Conservation (phyloP, 805 yeast genomes). For the Schwanniomyces yamadae region DNA sequence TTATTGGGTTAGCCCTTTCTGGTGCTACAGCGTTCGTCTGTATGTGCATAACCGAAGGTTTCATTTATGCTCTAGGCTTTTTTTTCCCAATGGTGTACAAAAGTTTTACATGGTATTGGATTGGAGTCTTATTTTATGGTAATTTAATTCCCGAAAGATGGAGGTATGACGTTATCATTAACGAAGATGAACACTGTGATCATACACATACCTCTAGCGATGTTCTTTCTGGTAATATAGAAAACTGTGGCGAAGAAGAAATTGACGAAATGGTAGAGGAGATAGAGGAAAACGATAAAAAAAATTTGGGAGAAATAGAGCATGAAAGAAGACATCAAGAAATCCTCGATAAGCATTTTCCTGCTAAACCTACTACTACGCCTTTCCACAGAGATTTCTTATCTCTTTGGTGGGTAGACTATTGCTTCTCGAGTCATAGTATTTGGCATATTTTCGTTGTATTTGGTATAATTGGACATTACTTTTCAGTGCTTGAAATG, state of each 20-base stretch:
- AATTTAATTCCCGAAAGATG: slow-evolving; percentile 87
- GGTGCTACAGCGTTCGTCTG: slow-evolving; percentile 69
- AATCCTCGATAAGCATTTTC: slow-evolving; percentile 38
- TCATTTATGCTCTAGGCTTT: slow-evolving; percentile 48
- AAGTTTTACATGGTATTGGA: slow-evolving; percentile 70
- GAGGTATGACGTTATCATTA: slow-evolving; percentile 65
- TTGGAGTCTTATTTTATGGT: slow-evolving; percentile 87
- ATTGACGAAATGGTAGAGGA: slow-evolving; percentile 30
- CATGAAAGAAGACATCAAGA: slow-evolving; percentile 22
- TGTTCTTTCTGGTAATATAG: slow-evolving; percentile 32
- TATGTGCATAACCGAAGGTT: slow-evolving; percentile 55
- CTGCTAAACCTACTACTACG: slow-evolving; percentile 28
- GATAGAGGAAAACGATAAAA: slow-evolving; percentile 14
- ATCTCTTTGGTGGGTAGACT: slow-evolving; percentile 85
- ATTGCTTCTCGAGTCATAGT: slow-evolving; percentile 75
- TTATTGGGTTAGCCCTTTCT: slow-evolving; percentile 70
- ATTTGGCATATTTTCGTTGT: slow-evolving; percentile 93
- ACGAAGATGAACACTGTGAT: slow-evolving; percentile 33
- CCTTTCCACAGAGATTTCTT: slow-evolving; percentile 40
- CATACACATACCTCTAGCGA: slow-evolving; percentile 28
- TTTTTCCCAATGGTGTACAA: slow-evolving; percentile 67
- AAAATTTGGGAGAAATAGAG: slow-evolving; percentile 8
- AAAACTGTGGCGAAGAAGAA: slow-evolving; percentile 40
- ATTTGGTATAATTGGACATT: slow-evolving; percentile 87
- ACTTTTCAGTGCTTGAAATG: slow-evolving; percentile 73